Evolutionary conservation across 1,139 yeast species (phyloP), one percentile per base, ranked within the genome.

Genomic region (Hansenula lynferdii): DNA sequence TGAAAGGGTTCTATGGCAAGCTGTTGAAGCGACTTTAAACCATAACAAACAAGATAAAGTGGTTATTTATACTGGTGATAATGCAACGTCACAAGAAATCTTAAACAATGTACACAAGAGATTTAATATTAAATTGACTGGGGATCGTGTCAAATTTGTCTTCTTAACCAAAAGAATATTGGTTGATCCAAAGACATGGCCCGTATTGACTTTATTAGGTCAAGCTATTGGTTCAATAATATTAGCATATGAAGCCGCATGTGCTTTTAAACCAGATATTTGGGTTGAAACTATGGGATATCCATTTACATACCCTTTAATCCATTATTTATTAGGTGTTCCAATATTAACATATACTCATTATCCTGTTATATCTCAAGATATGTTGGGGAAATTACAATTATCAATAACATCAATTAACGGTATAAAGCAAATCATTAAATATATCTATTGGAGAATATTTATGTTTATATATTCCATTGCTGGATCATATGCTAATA

Each of bases 1-100:
- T 19, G 99, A 94, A 60, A 75, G 95, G 37, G 98, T 94, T 0
- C 68, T 94, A 34, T 94, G 98, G 98, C 89, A 86, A 41, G 96
- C 97, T 0, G 86, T 92, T 7, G 72, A 77, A 48, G 72, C 83
- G 20, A 85, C 96, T 0, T 65, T 90, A 43, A 52, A 61, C 10
- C 65, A 70, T 28, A 70, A 72, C 45, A 64, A 65, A 6, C 59
- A 62, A 30, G 77, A 80, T 49, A 64, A 85, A n/a, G 86, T 77
- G 9, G 81, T 77, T 5, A 68, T 94, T 8, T 94, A 92, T 58
- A 84, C 96, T 18, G 86, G 87, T 17, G 84, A 81, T 47, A 53
- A 58, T 7, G 80, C 70, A 28, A 72, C 79, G 5, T 70, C 72
- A 28, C 12, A n/a, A n/a, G 62, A 63, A 5, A 81, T 90, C 29